Percentiles rank a stretch among this genome's conserved stretches.
Conservation (phyloP, 2,329 filamentous ascomycete species). For the Ambrosiella beaveri region DNA sequence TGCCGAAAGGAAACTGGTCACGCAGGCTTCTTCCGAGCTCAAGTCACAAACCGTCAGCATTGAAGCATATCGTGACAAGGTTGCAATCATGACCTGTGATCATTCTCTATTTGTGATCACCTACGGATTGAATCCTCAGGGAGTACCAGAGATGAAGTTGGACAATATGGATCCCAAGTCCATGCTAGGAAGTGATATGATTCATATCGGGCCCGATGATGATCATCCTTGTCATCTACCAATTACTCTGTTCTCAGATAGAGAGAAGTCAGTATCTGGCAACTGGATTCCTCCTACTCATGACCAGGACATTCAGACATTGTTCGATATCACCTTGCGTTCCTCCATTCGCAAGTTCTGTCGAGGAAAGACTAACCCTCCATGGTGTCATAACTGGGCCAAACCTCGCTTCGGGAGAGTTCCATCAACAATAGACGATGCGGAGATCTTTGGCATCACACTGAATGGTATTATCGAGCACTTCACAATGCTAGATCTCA, state of each 20-base stretch:
- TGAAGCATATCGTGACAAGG: slow-evolving; percentile 28
- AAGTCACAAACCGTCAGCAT: slow-evolving; percentile 36
- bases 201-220: slow-evolving; percentile 25
- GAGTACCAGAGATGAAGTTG: background rate
- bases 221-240: slow-evolving; percentile 19
- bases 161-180: slow-evolving; percentile 5
- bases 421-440: slow-evolving; percentile 25
- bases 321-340: slow-evolving; percentile 41
- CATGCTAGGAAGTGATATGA: slow-evolving; percentile 21
- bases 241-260: slow-evolving; percentile 31
- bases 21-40: slow-evolving; percentile 29
- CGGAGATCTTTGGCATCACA: slow-evolving; percentile 45
- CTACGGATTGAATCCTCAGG: background rate
- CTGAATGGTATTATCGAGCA: slow-evolving; percentile 54
- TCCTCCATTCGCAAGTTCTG: slow-evolving; percentile 40
- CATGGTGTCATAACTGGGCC: slow-evolving; percentile 27
- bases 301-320: slow-evolving; percentile 25
- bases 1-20: slow-evolving; percentile 32
- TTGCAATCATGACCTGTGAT: slow-evolving; percentile 33
- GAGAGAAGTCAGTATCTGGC: slow-evolving; percentile 29
- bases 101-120: slow-evolving; percentile 36
- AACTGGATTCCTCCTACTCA: slow-evolving; percentile 32
- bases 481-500: slow-evolving; percentile 46
- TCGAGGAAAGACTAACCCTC: slow-evolving; percentile 33
- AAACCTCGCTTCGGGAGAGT: slow-evolving; percentile 26